Conservation (phyloP, 2,329 filamentous ascomycete genomes). For the Calonectria pauciramosa region DNA sequence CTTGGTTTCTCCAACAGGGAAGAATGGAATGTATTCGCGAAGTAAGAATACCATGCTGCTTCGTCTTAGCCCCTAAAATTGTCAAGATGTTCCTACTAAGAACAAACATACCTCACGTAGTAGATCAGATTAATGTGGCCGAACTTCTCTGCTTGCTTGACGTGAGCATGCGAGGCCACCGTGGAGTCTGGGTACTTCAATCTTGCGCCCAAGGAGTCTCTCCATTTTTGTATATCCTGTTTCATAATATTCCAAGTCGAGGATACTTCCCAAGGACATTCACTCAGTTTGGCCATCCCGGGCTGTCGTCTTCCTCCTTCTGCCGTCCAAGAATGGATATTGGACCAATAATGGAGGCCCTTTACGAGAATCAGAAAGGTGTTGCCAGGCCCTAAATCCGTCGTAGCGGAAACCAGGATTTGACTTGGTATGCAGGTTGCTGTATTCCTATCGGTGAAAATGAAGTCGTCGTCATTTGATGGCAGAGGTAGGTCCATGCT, state of each 20-base stretch:
- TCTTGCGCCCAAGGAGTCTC: slow-evolving; percentile 28
- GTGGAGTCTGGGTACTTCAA: slow-evolving; percentile 42
- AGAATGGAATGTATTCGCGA: slow-evolving; percentile 42
- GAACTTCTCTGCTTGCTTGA: slow-evolving; percentile 42
- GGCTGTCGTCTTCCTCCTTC: slow-evolving; percentile 38
- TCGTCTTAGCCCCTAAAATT: background rate
- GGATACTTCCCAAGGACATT: slow-evolving; percentile 37
- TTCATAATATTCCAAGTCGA: slow-evolving; percentile 42
- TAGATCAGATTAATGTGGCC: slow-evolving; percentile 44
- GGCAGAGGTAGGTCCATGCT: slow-evolving; percentile 34
- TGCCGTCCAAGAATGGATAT: slow-evolving; percentile 40
- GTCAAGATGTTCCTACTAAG: rapidly evolving
- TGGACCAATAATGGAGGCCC: slow-evolving; percentile 42
- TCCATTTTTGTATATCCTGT: slow-evolving; percentile 34
- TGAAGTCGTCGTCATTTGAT: slow-evolving; percentile 36
- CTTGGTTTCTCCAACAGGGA: slow-evolving; percentile 39
- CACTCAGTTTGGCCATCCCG: slow-evolving; percentile 37
- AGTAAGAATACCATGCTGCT: slow-evolving; percentile 35
- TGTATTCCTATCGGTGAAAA: slow-evolving; percentile 26
- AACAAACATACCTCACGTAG: slow-evolving; percentile 37
- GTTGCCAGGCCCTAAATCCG: slow-evolving; percentile 26
- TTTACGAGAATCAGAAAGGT: slow-evolving; percentile 34
- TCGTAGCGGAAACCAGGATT: background rate
- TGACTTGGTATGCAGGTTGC: background rate
- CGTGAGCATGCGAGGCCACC: slow-evolving; percentile 39